Base-by-base conservation (phyloP, 306 rosid species). In the Malus sieversii region DNA sequence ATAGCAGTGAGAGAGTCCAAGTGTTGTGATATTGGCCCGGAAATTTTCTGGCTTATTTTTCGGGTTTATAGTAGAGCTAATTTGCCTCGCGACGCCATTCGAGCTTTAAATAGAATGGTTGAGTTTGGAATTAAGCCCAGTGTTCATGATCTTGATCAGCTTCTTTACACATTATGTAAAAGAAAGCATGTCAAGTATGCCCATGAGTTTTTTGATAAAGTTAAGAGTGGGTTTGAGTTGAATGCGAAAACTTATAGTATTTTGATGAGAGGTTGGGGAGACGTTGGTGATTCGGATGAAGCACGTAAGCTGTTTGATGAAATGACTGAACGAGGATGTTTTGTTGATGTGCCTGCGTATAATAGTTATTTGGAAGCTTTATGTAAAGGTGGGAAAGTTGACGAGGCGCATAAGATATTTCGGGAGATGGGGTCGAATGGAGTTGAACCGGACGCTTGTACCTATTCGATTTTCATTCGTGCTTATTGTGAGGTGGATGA, bases 241-340 rank as follows among this genome's bases (percentile, higher is more conserved):
- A 85, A 80, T 68, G 84, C 83, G 30, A 92, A 90, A 52, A 80
- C 88, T 74, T 87, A 82, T 70, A 91, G 96, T 82, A 88, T 94
- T 84, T 76, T 94, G 90, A 88, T 89, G 22, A 79, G 84, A 66
- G 97, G 98, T 23, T 90, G 96, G 97, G 96, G 90, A 5, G 91
- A 85, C 71, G 42, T 87, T 48, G 88, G 90, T 35, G 93, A 92
- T 23, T 77, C 88, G 0, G 66, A 76, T 18, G 84, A 87, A 65
- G 93, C 96, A 14, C 83, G 68, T 20, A 88, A 92, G 78, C 40
- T 94, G 84, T 94, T 94, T 25, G 89, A 88, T 59, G 90, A 80
- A 90, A 92, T 94, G 97, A 84, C 74, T 51, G 82, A 85, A 38
- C 76, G 86, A 77, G 90, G 87, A 20, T 90, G 92, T 82, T 33